phyloP scores from a whole-genome alignment of 208 protist species.

The Naegleria lovaniensis region DNA sequence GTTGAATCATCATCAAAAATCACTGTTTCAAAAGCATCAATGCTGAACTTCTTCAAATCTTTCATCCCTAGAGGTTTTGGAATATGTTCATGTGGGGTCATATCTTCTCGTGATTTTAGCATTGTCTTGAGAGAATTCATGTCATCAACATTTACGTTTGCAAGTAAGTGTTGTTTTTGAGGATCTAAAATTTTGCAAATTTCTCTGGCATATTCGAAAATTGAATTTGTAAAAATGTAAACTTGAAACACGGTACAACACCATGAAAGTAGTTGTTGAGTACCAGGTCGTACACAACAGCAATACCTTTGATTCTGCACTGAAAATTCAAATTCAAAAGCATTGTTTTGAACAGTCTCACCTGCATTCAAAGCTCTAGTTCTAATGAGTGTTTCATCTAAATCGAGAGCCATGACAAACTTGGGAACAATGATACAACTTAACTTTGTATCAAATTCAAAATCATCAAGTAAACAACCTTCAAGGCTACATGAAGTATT shows the following conservation, averaged over 20 bases:
- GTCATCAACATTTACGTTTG: neutral
- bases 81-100: neutral
- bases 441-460: conserved; percentile 6
- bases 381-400: conserved; percentile 23
- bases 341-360: neutral
- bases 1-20: conserved; percentile 20
- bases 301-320: neutral
- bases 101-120: conserved; percentile 13
- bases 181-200: conserved; percentile 19
- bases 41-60: neutral
- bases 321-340: neutral
- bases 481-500: neutral
- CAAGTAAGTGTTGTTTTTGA: conserved; percentile 7
- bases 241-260: conserved; percentile 3
- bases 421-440: neutral
- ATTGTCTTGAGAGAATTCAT: neutral
- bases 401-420: conserved; percentile 3
- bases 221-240: neutral
- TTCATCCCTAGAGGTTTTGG: neutral
- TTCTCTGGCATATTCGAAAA: conserved; percentile 15
- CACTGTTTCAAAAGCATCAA: neutral
- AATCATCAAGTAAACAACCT: neutral
- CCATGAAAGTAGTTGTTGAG: neutral
- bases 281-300: conserved; percentile 20
- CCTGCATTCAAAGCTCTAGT: neutral